Conservation (phyloP, 345 rosid genomes). For the Dovyalis caffra region DNA sequence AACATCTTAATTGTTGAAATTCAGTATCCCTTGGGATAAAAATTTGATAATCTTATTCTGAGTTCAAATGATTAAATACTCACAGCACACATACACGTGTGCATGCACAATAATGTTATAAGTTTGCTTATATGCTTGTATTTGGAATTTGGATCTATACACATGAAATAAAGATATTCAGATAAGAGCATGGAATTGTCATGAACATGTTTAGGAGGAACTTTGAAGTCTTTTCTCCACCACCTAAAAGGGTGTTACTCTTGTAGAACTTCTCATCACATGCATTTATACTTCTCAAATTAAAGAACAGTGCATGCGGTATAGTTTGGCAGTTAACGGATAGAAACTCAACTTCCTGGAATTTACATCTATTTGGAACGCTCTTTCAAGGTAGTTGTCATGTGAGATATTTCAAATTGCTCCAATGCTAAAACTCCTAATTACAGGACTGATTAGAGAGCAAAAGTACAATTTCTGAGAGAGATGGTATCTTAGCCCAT, state of each 20-base stretch:
- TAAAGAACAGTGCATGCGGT: not conserved
- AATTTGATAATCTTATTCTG: not conserved
- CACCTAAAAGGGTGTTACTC: not conserved
- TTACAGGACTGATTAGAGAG: not conserved
- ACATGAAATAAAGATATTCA: not conserved
- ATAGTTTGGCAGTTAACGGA: not conserved
- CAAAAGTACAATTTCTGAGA: not conserved
- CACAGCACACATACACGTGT: not conserved
- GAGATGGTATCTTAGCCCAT: not conserved
- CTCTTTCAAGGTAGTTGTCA: not conserved
- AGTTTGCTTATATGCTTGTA: not conserved
- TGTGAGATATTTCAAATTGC: not conserved
- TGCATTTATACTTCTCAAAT: not conserved
- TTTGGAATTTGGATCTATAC: not conserved
- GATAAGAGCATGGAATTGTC: not conserved
- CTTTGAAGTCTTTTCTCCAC: not conserved
- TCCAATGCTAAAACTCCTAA: not conserved
- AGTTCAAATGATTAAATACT: not conserved
- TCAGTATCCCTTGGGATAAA: not conserved
- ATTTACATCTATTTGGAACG: not conserved
- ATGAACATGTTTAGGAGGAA: not conserved
- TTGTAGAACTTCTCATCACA: not conserved
- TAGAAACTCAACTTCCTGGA: not conserved
- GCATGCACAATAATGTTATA: not conserved
- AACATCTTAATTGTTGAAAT: slow-evolving; percentile 15